Evolutionary conservation across 441 rosid genomes (phyloP).

Genomic region (Erysimum cheiri): DNA sequence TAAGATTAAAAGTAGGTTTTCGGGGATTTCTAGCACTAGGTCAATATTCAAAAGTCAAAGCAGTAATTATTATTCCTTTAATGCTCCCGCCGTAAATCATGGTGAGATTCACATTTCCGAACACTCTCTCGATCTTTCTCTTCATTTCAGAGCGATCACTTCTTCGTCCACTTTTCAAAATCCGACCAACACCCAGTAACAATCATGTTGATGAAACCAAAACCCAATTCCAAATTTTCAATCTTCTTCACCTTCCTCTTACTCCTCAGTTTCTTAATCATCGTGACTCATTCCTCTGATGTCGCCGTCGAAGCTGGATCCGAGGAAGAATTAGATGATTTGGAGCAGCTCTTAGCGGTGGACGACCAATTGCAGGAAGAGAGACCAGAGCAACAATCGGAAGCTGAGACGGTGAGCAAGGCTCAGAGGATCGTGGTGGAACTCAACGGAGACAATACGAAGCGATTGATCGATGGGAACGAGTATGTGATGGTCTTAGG

Average conservation of each 20-base stretch:
- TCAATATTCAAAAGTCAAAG: background rate
- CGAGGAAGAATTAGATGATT: slow-evolving; percentile 53
- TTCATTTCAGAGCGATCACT: slow-evolving; percentile 22
- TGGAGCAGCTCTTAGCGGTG: slow-evolving; percentile 66
- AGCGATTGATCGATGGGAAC: slow-evolving; percentile 54
- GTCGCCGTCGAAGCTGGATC: slow-evolving; percentile 46
- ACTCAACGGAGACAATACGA: slow-evolving; percentile 64
- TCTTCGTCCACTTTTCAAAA: slow-evolving; percentile 25
- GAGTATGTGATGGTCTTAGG: slow-evolving; percentile 78
- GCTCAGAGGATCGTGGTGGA: slow-evolving; percentile 89
- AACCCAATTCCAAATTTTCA: slow-evolving; percentile 55
- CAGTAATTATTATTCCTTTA: background rate
- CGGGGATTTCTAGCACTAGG: too few species aligned
- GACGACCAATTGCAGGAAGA: slow-evolving; percentile 55
- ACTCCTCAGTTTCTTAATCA: slow-evolving; percentile 46
- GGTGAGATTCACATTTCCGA: slow-evolving; percentile 11
- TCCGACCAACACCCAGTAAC: slow-evolving; percentile 27
- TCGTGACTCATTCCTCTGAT: slow-evolving; percentile 47
- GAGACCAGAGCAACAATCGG: slow-evolving; percentile 48
- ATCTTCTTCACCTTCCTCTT: slow-evolving; percentile 49
- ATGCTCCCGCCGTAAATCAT: slow-evolving; percentile 36
- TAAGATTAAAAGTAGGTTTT: too few species aligned
- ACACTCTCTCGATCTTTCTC: slow-evolving; percentile 19
- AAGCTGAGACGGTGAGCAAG: slow-evolving; percentile 74
- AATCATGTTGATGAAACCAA: slow-evolving; percentile 46